Evolutionary conservation across 257 asterid species (phyloP), one percentile per base, ranked within the genome.

Genomic region (Primulina tabacum): DNA sequence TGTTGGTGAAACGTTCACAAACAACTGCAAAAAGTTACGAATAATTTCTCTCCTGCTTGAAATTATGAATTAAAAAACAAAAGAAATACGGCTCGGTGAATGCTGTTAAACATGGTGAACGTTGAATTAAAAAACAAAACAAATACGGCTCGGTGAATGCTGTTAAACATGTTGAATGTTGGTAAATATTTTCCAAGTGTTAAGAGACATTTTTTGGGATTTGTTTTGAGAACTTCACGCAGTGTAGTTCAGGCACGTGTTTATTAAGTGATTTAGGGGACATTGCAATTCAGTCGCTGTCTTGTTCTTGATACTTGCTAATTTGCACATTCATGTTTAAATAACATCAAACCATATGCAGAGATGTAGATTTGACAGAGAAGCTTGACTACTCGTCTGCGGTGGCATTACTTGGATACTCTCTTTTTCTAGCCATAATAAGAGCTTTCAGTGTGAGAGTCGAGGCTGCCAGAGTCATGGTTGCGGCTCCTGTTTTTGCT

Each of bases 381-480:
- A 91, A 85, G 86, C 82, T 91, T 73, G 91, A 89, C 73, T 82
- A 83, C 82, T 89, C 90, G 4, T 89, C 93, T 56, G 95, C 86
- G 2, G 90, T 81, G 70, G 95, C 96, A 37, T 83, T 86, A 34
- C 84, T 84, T 26, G 97, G 97, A 65, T 91, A 75, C 76, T 85
- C 96, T 11, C 88, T 89, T 62, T 76, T 89, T 71, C 76, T 89
- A 76, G 89, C 95, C 33, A 79, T 86, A 69, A 70, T 91, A 58
- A 84, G 97, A 72, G 83, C 79, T 68, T 87, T 87, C 84, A 79
- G 24, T 43, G 83, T 91, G 68, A 83, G 65, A 55, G 75, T 79
- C 29, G 97, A 91, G 79, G 97, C 97, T 70, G 83, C 87, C 32
- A 83, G 97, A 86, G 92, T 91, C 83, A 89, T 91, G 96, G 84